Evolutionary conservation across 768 basidiomycete species (phyloP).

Genomic region (Calocera cornea): DNA sequence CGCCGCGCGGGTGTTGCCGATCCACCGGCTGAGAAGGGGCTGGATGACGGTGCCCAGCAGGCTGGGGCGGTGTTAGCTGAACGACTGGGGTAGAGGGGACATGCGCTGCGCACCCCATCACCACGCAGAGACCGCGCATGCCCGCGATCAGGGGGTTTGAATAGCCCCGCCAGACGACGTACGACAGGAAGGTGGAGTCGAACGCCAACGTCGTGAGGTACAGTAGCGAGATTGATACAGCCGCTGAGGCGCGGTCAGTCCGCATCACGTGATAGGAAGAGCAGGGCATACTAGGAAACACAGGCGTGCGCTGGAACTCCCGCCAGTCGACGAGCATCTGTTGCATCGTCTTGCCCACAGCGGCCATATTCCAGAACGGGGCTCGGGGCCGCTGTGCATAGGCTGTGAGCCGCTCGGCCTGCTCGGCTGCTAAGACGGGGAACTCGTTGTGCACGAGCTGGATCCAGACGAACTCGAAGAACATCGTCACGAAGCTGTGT

Average conservation of each 20-base stretch:
- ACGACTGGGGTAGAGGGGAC: background rate
- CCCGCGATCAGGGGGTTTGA: constrained; percentile 37
- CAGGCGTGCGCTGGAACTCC: constrained; percentile 29
- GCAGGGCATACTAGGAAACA: constrained; percentile 29
- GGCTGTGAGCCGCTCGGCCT: constrained; percentile 12
- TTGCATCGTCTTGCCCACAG: background rate
- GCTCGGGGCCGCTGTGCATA: background rate
- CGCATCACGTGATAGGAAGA: background rate
- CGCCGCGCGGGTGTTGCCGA: constrained; percentile 37
- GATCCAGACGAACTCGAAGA: constrained; percentile 34
- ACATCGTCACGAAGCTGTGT: constrained; percentile 22
- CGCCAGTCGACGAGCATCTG: constrained; percentile 23
- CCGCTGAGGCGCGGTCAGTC: background rate
- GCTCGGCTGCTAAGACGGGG: constrained; percentile 23
- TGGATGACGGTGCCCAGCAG: constrained; percentile 35
- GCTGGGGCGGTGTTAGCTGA: constrained; percentile 11
- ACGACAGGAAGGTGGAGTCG: constrained; percentile 41
- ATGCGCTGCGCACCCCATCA: constrained; percentile 21
- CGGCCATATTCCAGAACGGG: constrained; percentile 10
- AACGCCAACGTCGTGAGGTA: constrained; percentile 22
- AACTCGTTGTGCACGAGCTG: constrained; percentile 29
- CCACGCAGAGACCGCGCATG: constrained; percentile 35
- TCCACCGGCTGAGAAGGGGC: constrained; percentile 28
- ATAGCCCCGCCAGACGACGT: constrained; percentile 34
- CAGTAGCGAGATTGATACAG: background rate